A percentile compares a stretch with the other conserved stretches of the same genome.
phyloP scores from a whole-genome alignment of 768 basidiomycete genomes.

The Austroboletus festivus region DNA sequence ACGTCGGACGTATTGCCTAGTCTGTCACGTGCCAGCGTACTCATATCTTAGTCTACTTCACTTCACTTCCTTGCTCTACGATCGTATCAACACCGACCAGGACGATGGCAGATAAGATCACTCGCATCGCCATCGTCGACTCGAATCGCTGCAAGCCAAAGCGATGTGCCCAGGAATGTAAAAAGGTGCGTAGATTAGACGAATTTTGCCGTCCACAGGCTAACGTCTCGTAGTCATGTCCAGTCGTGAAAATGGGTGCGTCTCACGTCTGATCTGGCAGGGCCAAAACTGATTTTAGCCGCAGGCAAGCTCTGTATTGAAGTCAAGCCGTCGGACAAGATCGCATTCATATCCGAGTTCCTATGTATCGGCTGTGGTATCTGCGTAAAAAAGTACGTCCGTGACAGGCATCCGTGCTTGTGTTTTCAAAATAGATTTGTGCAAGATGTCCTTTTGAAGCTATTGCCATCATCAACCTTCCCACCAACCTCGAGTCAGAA shows the following conservation, averaged over 20 bases:
- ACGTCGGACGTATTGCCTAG: not conserved
- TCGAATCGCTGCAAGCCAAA: slow-evolving; percentile 95
- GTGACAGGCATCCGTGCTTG: not conserved
- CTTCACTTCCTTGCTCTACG: too few relatives aligned
- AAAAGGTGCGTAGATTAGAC: slow-evolving; percentile 58
- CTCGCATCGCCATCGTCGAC: slow-evolving; percentile 95
- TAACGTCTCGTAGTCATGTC: slow-evolving; percentile 65
- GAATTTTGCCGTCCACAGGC: slow-evolving; percentile 1
- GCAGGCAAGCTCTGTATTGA: slow-evolving; percentile 97
- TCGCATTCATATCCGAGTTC: slow-evolving; percentile 98
- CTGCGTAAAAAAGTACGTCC: slow-evolving; percentile 93
- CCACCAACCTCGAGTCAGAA: slow-evolving; percentile 92
- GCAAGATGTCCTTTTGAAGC: slow-evolving; percentile 97
- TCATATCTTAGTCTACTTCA: too few relatives aligned
- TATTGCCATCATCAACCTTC: slow-evolving; percentile 97
- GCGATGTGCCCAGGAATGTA: slow-evolving; percentile 95
- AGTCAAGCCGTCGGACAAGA: slow-evolving; percentile 93
- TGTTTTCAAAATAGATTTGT: slow-evolving; percentile 3
- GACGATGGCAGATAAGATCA: slow-evolving; percentile 89
- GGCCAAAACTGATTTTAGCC: not conserved
- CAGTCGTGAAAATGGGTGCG: slow-evolving; percentile 95
- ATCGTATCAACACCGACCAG: slow-evolving; percentile 6
- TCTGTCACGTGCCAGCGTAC: slow-evolving; percentile 16
- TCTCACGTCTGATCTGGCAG: slow-evolving; percentile 7
- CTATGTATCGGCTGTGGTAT: slow-evolving; percentile 99